These are phyloP conservation scores for Leucaena leucocephala DNA, from an alignment of 306 rosid genomes.

Conservation along the genomic window DNA sequence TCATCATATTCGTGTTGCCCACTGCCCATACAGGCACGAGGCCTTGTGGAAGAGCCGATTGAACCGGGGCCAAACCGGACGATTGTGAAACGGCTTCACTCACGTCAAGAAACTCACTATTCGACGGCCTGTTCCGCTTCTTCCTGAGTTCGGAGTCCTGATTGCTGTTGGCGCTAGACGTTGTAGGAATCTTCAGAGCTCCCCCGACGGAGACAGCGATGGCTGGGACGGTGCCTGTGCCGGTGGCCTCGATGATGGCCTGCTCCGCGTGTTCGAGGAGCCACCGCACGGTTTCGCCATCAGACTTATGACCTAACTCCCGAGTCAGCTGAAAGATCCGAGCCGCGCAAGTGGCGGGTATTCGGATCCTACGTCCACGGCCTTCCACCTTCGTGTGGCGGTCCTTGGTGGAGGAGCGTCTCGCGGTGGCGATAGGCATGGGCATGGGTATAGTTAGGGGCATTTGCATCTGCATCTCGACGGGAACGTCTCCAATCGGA, in stretches of 20 bases:
- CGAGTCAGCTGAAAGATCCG: conserved; percentile 48
- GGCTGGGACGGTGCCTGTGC: conserved; percentile 47
- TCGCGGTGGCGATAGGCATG: neutral
- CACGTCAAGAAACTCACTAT: conserved; percentile 59
- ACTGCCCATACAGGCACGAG: conserved; percentile 66
- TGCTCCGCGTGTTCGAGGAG: conserved; percentile 42
- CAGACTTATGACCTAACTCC: conserved; percentile 44
- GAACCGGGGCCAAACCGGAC: conserved; percentile 61
- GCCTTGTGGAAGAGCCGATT: conserved; percentile 53
- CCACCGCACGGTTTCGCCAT: conserved; percentile 45
- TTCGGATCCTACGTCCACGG: conserved; percentile 47
- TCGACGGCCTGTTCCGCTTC: conserved; percentile 62
- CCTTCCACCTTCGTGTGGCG: conserved; percentile 47
- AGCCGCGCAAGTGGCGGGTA: conserved; percentile 46
- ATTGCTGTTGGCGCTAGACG: conserved; percentile 4
- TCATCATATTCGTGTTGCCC: conserved; percentile 54
- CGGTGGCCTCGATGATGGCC: conserved; percentile 42
- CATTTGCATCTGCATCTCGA: conserved; percentile 32
- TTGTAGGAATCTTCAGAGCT: conserved; percentile 37
- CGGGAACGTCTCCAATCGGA: conserved; percentile 41
- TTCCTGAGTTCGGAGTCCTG: conserved; percentile 27
- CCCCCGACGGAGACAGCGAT: conserved; percentile 42
- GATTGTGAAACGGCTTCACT: conserved; percentile 51
- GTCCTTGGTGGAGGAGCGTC: conserved; percentile 46
- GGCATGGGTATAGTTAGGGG: neutral